Base-by-base conservation (phyloP, 805 yeast species). In the Limtongia smithiae region DNA sequence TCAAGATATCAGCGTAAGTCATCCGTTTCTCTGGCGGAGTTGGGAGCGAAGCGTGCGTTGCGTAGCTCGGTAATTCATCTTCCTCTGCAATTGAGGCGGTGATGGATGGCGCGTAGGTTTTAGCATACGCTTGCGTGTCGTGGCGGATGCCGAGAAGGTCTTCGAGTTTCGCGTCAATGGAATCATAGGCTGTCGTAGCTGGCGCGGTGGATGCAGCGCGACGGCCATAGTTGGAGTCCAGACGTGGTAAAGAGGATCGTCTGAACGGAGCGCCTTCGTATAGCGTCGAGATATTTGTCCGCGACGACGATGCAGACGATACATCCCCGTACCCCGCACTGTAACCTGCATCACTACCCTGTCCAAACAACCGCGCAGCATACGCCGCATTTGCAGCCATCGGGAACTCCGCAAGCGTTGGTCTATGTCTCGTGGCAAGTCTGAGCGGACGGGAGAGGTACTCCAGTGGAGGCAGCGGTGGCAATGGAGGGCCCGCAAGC, bases 381-480 rank as follows among this genome's bases (percentile, higher is more conserved):
- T 27, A 39, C 15, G 49, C 31, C 2, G 50, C 51, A 3, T 51
- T 37, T n/a, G 52, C 37, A 3, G 52, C 46, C 55, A 51, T 47
- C 2, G 57, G 57, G 28, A 49, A 52, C 31, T 52, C 57, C 14
- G 51, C 44, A 39, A 49, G 39, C 5, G 39, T 35, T 2, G 57
- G 57, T 25, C 46, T 52, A 2, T 54, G 44, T 37, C 49, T 21
- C 3, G 43, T 44, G 4, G 48, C 18, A 17, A 52, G 44, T 2
- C 54, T 18, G 14, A 52, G 21, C 14, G 57, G 54, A 14, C 47
- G 37, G 25, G 33, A 28, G 9, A 37, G 24, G 6, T 49, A 37
- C n/a, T 52, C 54, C 25, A 18, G 40, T 3, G 57, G 57, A 3
- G 57, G 57, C 14, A 35, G 40, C n/a, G 57, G 57, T 6, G 57